Evolutionary conservation across 2,329 filamentous ascomycete genomes (phyloP), one percentile per base, ranked within the genome.

Genomic region (Blastomyces percursus): DNA sequence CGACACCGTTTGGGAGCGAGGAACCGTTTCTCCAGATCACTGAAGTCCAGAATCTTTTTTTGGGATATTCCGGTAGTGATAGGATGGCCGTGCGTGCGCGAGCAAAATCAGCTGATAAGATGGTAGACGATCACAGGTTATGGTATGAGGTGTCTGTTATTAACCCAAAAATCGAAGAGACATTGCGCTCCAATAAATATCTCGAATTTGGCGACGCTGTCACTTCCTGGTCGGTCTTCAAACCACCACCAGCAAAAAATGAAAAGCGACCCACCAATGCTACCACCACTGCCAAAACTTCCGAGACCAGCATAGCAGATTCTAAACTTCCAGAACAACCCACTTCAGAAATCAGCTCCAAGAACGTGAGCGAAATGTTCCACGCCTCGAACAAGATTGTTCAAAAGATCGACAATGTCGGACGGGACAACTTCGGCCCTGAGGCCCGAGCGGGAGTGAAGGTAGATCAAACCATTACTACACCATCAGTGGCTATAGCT

Each of bases 121-220:
- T 77, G 72, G 65, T 71, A n/a, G 64, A 66, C 7, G 67, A 66
- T 3, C 71, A 70, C 16, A 68, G 71, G 6, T 68, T 75, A 3
- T 77, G 76, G 72, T 77, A 74, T 63, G 74, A 78, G 58, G 68
- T 71, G 3, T 76, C 76, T 1, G 63, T 79, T 12, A 66, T 74
- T 9, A 75, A 75, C 60, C 67, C 69, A 4, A 63, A 66, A 1
- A 71, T 78, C n/a, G 72, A 76, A 32, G 62, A 70, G 4, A 65
- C 73, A 0, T 65, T 78, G 21, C 64, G 67, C 19, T 56, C 69
- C 9, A 78, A 78, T 42, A 60, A 62, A 12, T 44, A 67, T 40
- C 62, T 77, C 12, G 70, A 74, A 55, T 57, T 76, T 1, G 76
- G 76, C 1, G 69, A 75, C 32, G 14, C 11, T 4, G 7, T 12